Conservation (phyloP, 495 filamentous ascomycete species). For the Talaromyces proteolyticus region DNA sequence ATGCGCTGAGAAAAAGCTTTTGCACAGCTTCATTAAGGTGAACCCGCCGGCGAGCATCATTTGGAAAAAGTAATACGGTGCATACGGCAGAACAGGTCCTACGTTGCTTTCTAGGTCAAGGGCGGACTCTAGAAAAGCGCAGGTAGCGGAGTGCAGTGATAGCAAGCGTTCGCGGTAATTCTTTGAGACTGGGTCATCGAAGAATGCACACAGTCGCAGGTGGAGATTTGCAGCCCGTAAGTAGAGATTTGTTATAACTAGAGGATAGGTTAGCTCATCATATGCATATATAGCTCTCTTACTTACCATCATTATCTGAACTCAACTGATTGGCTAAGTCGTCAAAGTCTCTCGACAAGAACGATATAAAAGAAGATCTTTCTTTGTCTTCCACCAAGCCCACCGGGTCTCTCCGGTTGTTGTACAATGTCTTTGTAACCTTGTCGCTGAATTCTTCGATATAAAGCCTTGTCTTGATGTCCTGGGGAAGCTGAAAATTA, state of each 20-base stretch:
- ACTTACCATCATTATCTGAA: slow-evolving; percentile 37
- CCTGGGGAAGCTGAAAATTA: slow-evolving; percentile 60
- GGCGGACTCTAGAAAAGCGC: slow-evolving; percentile 66
- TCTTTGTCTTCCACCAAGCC: slow-evolving; percentile 68
- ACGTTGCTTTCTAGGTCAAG: slow-evolving; percentile 52
- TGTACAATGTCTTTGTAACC: slow-evolving; percentile 80
- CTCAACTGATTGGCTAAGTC: slow-evolving; percentile 44
- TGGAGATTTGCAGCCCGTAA: slow-evolving; percentile 76
- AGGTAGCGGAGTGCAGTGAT: slow-evolving; percentile 69
- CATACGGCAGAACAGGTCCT: slow-evolving; percentile 55
- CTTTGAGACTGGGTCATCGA: slow-evolving; percentile 68
- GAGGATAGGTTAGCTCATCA: slow-evolving; percentile 26
- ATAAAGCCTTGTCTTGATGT: slow-evolving; percentile 62
- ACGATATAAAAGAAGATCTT: slow-evolving; percentile 57
- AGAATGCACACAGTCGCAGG: slow-evolving; percentile 81
- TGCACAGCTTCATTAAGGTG: slow-evolving; percentile 76
- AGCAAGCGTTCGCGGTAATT: slow-evolving; percentile 75
- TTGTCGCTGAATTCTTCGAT: slow-evolving; percentile 83
- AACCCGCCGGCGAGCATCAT: slow-evolving; percentile 89
- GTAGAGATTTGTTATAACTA: slow-evolving; percentile 64
- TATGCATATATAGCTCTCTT: background rate
- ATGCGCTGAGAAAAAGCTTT: slow-evolving; percentile 67
- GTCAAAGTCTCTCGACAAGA: slow-evolving; percentile 46
- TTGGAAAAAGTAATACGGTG: slow-evolving; percentile 84
- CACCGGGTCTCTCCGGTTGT: slow-evolving; percentile 67